phyloP scores from a whole-genome alignment of 768 basidiomycete genomes.

The Leccinum variicolor region DNA sequence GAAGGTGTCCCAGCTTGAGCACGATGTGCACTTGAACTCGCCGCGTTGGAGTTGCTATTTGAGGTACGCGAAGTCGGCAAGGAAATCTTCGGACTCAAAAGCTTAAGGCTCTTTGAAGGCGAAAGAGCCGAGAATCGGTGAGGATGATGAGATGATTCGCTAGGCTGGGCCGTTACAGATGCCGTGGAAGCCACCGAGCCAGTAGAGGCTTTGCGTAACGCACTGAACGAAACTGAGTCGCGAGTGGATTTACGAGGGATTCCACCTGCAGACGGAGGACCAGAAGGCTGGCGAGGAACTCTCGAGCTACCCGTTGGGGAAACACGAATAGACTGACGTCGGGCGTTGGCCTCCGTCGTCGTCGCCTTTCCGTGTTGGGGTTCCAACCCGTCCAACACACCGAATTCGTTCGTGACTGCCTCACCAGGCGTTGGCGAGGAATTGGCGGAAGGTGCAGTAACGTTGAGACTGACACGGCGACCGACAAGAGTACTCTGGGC shows the following conservation, averaged over 20 bases:
- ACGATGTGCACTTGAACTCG: constrained; percentile 44
- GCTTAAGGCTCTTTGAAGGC: constrained; percentile 79
- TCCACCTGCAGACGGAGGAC: constrained; percentile 41
- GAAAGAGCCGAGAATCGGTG: constrained; percentile 82
- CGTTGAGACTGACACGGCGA: constrained; percentile 66
- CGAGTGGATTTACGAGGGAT: constrained; percentile 66
- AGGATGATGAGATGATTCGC: constrained; percentile 39
- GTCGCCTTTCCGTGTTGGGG: constrained; percentile 39
- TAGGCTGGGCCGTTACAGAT: constrained; percentile 46
- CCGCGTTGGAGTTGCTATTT: constrained; percentile 32
- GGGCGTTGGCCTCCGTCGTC: constrained; percentile 33
- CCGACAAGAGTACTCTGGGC: constrained; percentile 45
- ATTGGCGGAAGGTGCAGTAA: constrained; percentile 55
- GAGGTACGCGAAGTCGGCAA: constrained; percentile 55
- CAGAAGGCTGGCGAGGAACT: constrained; percentile 62
- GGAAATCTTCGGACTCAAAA: constrained; percentile 76
- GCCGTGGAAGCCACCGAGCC: constrained; percentile 72
- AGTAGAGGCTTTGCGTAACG: constrained; percentile 79
- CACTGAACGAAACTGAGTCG: constrained; percentile 76
- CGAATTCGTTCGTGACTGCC: constrained; percentile 68
- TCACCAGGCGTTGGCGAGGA: constrained; percentile 54
- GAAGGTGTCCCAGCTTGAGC: constrained; percentile 60
- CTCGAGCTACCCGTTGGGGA: constrained; percentile 65
- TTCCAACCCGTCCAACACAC: constrained; percentile 68
- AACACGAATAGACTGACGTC: constrained; percentile 56